Evolutionary conservation across 73 alveolate genomes (phyloP), one percentile per base, ranked within the genome.

Genomic region (Paraurostyla sp.): DNA sequence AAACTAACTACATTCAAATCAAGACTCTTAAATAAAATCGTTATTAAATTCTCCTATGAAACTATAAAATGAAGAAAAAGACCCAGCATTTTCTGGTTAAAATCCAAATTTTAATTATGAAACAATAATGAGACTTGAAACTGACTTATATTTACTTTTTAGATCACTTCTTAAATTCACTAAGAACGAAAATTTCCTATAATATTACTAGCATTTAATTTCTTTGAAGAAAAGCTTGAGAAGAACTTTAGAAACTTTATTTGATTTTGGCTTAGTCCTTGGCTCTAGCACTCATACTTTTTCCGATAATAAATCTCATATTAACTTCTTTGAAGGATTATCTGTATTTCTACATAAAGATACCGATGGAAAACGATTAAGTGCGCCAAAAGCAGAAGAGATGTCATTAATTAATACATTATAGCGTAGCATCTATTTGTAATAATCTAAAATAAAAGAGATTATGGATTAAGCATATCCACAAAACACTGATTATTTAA

Each of bases 41-140:
- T n/a, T n/a, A n/a, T n/a, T n/a, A n/a, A n/a, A n/a, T n/a, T n/a
- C n/a, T 15, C 57, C 57, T 18, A 15, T 46, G 57, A 46, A 13
- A 15, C 13, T 15, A 46, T 46, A 46, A 13, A 46, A 46, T 46
- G 18, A 18, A 15, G 23, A 15, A 46, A 15, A 46, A 46, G 57
- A 46, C 13, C 57, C 13, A 46, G 57, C 18, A 15, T 15, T 46
- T 46, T 13, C 57, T 46, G 23, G 18, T 46, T 15, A 46, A 15
- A 13, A 46, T 15, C 18, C 23, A 18, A 46, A 18, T 46, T 49
- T 73, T 6, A 73, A 73, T 25, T 73, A 48, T 45, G 86, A 73
- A 73, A 73, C 86, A 4, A 50, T 46, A 46, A 73, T 43, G 65
- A 41, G 71, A 43, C 50, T 73, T 2, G 86, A 73, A 32, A 43